phyloP scores from a whole-genome alignment of 2,329 filamentous ascomycete genomes.

The Shiraia bambusicola region DNA sequence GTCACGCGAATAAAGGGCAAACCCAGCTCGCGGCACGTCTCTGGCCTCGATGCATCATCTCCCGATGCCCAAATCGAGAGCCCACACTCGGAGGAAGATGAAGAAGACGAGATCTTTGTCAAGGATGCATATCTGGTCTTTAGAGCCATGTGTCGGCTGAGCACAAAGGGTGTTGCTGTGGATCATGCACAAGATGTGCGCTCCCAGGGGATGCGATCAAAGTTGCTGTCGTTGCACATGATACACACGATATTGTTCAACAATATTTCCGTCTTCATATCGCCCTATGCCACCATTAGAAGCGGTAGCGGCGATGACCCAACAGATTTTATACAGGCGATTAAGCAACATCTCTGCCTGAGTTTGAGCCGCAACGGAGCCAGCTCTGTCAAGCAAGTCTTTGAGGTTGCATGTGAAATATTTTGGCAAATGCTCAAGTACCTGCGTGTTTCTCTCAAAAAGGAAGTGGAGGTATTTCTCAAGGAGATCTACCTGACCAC shows the following conservation, averaged over 20 bases:
- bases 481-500: slow-evolving; percentile 97
- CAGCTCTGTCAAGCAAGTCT: slow-evolving; percentile 87
- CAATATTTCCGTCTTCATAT: slow-evolving; percentile 86
- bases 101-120: slow-evolving; percentile 94
- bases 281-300: slow-evolving; percentile 86
- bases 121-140: slow-evolving; percentile 97
- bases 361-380: slow-evolving; percentile 94
- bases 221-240: slow-evolving; percentile 90
- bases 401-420: slow-evolving; percentile 94
- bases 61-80: slow-evolving; percentile 32
- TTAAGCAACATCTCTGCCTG: slow-evolving; percentile 95
- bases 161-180: slow-evolving; percentile 83
- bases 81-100: slow-evolving; percentile 64
- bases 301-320: slow-evolving; percentile 86
- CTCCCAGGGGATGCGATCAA: slow-evolving; percentile 95
- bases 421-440: slow-evolving; percentile 97
- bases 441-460: slow-evolving; percentile 93
- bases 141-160: slow-evolving; percentile 94
- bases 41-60: slow-evolving; percentile 48
- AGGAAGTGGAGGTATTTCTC: slow-evolving; percentile 96
- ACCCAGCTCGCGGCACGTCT: slow-evolving; percentile 46
- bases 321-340: slow-evolving; percentile 88
- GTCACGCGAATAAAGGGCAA: slow-evolving; percentile 60
- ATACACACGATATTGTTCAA: slow-evolving; percentile 96
- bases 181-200: slow-evolving; percentile 92